These are phyloP conservation scores for Calonectria ilicicola DNA, from an alignment of 2,329 filamentous ascomycete genomes.

Conservation along the genomic window DNA sequence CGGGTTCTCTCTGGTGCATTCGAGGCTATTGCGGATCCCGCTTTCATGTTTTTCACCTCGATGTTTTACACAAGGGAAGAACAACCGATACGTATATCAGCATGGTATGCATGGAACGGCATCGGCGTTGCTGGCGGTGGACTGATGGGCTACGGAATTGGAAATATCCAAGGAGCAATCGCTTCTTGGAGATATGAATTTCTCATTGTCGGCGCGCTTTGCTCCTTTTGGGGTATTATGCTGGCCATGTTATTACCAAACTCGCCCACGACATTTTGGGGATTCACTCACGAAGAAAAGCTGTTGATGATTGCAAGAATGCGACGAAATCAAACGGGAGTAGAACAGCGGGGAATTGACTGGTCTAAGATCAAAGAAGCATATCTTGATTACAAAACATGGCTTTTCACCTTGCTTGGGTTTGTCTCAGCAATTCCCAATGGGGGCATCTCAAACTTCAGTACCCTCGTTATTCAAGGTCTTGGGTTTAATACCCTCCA, in stretches of 20 bases:
- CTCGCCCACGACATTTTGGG: conserved; percentile 65
- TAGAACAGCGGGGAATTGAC: conserved; percentile 68
- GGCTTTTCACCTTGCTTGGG: conserved; percentile 67
- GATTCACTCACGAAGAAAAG: conserved; percentile 62
- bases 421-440: conserved; percentile 66
- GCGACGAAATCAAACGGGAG: conserved; percentile 68
- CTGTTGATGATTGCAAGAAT: conserved; percentile 66
- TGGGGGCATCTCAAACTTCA: conserved; percentile 71
- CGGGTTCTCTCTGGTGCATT: conserved; percentile 74
- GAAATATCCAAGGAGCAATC: conserved; percentile 67
- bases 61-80: conserved; percentile 75
- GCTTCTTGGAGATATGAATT: conserved; percentile 77
- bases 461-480: conserved; percentile 69
- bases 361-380: conserved; percentile 67
- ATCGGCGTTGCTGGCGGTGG: conserved; percentile 70
- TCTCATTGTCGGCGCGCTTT: conserved; percentile 70
- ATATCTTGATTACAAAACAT: conserved; percentile 68
- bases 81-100: conserved; percentile 70
- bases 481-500: conserved; percentile 61
- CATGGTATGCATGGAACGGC: conserved; percentile 71
- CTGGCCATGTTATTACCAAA: conserved; percentile 70
- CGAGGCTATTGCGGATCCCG: conserved; percentile 63
- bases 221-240: conserved; percentile 69
- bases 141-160: conserved; percentile 66
- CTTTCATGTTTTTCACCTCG: conserved; percentile 72